Percentiles rank a stretch among this genome's conserved stretches.
Evolutionary conservation across 352 stramenopile genomes (phyloP).

Genomic region (Globisporangium ultimum): DNA sequence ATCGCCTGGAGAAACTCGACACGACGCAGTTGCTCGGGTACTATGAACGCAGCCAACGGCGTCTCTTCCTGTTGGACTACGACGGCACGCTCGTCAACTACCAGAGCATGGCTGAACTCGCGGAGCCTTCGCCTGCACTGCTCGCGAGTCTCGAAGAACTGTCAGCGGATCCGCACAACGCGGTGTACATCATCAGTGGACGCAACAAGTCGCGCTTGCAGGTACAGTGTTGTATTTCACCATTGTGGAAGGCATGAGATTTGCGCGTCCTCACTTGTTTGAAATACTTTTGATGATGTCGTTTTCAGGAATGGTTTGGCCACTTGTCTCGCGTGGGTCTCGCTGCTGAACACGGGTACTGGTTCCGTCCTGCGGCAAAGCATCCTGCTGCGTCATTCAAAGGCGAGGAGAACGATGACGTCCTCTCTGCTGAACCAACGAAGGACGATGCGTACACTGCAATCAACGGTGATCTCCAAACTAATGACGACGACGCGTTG

Average conservation of each 20-base stretch:
- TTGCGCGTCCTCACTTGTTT: not conserved
- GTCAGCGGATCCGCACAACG: slow-evolving; percentile 66
- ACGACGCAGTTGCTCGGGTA: slow-evolving; percentile 77
- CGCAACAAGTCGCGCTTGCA: slow-evolving; percentile 70
- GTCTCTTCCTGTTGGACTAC: slow-evolving; percentile 85
- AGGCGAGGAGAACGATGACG: slow-evolving; percentile 5
- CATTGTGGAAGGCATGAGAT: not conserved
- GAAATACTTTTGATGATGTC: not conserved
- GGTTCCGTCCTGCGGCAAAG: slow-evolving; percentile 70
- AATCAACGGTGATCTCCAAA: not conserved
- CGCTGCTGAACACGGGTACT: slow-evolving; percentile 78
- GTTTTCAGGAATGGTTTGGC: slow-evolving; percentile 73
- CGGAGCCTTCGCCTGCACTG: slow-evolving; percentile 47
- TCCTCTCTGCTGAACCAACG: not conserved
- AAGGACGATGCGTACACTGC: slow-evolving; percentile 1
- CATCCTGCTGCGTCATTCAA: slow-evolving; percentile 25
- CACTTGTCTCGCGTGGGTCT: slow-evolving; percentile 73
- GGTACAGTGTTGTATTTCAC: slow-evolving; percentile 15
- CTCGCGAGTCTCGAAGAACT: slow-evolving; percentile 69
- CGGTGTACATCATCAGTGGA: slow-evolving; percentile 85
- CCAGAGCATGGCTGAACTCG: slow-evolving; percentile 74
- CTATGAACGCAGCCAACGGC: slow-evolving; percentile 78
- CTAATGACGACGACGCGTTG: not conserved
- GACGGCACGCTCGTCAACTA: slow-evolving; percentile 82
- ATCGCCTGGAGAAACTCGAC: slow-evolving; percentile 83